phyloP scores from a whole-genome alignment of 2,329 filamentous ascomycete species.

The Aurifilum marmelostoma region DNA sequence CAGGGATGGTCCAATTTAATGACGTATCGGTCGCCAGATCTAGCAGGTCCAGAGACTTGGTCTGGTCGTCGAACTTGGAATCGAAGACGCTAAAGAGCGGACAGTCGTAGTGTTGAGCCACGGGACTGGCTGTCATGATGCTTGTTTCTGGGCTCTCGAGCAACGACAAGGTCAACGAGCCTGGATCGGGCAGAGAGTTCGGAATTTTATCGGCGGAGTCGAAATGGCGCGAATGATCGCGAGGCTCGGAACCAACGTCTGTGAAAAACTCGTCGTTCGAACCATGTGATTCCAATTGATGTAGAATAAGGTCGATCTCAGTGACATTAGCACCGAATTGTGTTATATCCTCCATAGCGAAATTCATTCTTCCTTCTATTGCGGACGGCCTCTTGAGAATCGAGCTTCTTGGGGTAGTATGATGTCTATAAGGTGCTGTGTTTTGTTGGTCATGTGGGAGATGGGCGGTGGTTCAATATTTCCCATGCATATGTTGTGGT shows the following conservation, averaged over 20 bases:
- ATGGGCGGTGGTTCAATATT: not conserved
- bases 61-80: not conserved
- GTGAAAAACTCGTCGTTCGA: not conserved
- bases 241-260: not conserved
- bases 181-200: not conserved
- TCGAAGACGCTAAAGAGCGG: no score
- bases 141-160: not conserved
- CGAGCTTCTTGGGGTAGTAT: not conserved
- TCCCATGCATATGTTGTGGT: no score
- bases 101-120: not conserved
- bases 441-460: not conserved
- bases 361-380: not conserved
- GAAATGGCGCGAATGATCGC: not conserved
- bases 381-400: no score
- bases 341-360: not conserved
- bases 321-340: not conserved
- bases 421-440: not conserved
- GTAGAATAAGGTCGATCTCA: slow-evolving; percentile 2
- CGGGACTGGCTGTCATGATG: not conserved
- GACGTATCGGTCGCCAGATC: not conserved
- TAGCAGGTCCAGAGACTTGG: not conserved
- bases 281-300: not conserved
- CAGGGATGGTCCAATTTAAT: not conserved
- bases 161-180: not conserved
- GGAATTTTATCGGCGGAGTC: not conserved